Base-by-base conservation (phyloP, 805 yeast genomes). In the Starmera caribaea region DNA sequence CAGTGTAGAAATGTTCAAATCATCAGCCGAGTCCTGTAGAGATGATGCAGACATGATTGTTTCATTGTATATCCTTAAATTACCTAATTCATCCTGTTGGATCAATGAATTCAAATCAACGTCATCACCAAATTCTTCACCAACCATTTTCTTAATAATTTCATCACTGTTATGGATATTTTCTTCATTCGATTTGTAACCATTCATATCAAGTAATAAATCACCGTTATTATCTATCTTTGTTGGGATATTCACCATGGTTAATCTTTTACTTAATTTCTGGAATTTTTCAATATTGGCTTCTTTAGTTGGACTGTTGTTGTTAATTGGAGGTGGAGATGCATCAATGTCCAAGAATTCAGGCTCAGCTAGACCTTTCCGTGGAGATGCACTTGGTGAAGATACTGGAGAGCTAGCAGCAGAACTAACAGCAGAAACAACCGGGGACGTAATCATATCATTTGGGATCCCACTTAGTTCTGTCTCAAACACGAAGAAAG, bases 401-500 rank as follows among this genome's bases (percentile, higher is more conserved):
- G 44, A 35, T 1, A 52, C 50, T 5, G 58, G 58, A 4, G 50
- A 47, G 3, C 41, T 28, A 5, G 45, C 42, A 28, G 49, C 47
- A 3, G 50, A 47, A 0, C 57, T 52, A 6, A 47, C 41, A 4
- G 58, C 57, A 16, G 52, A 46, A 27, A 54, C 30, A 16, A 54
- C 58, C 10, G 58, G 58, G 1, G 58, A 54, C 3, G 58, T 54
- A 48, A 87, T 74, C 46, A 87, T 70, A 42, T 82, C 82, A 40
- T 71, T 68, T 1, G 96, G 95, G 17, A 92, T 79, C 30, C 64
- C 65, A 35, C 71, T 71, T 34, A 71, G 74, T 32, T 71, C 72
- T 1, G 96, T 83, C 53, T 88, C 96, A 63, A 92, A 90, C 33
- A 92, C 97, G 55, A 92, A 92, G 57, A 88, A 88, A 0, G 97